Percentiles rank a stretch among this genome's conserved stretches.
Evolutionary conservation across 768 basidiomycete species (phyloP).

Genomic region (Leccinum rimulosum): DNA sequence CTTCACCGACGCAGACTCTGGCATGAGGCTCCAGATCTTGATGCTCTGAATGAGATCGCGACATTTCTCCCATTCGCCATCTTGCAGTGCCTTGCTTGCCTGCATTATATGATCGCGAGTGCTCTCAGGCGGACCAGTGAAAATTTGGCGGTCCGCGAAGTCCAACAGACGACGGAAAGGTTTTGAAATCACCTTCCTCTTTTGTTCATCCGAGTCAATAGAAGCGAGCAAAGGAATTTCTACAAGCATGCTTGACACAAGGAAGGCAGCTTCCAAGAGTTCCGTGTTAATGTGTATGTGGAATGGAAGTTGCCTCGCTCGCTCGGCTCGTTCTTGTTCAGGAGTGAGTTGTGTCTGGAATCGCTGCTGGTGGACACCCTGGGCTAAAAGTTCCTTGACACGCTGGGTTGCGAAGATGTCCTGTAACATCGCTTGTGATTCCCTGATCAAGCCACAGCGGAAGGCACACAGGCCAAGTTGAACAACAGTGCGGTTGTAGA

Average conservation of each 20-base stretch:
- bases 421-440: conserved; percentile 87
- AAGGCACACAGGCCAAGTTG: conserved; percentile 97
- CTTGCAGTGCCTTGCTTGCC: conserved; percentile 93
- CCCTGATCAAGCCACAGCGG: conserved; percentile 90
- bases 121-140: conserved; percentile 97
- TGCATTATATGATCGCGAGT: conserved; percentile 99
- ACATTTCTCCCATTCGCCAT: conserved; percentile 96
- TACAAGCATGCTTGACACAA: conserved; percentile 97
- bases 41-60: conserved; percentile 91
- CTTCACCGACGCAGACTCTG: conserved; percentile 81
- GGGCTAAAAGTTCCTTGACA: conserved; percentile 95
- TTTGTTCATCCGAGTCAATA: conserved; percentile 91
- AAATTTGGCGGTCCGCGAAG: conserved; percentile 96
- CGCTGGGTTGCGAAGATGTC: conserved; percentile 97
- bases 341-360: conserved; percentile 78
- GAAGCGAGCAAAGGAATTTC: conserved; percentile 95
- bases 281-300: conserved; percentile 99
- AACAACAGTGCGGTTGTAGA: conserved; percentile 97
- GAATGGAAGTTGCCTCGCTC: conserved; percentile 94
- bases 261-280: conserved; percentile 93
- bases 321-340: conserved; percentile 97
- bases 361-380: conserved; percentile 91
- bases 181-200: conserved; percentile 92
- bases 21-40: conserved; percentile 98
- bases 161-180: conserved; percentile 94